Base-by-base conservation (phyloP, 345 rosid species). In the Boechera stricta region DNA sequence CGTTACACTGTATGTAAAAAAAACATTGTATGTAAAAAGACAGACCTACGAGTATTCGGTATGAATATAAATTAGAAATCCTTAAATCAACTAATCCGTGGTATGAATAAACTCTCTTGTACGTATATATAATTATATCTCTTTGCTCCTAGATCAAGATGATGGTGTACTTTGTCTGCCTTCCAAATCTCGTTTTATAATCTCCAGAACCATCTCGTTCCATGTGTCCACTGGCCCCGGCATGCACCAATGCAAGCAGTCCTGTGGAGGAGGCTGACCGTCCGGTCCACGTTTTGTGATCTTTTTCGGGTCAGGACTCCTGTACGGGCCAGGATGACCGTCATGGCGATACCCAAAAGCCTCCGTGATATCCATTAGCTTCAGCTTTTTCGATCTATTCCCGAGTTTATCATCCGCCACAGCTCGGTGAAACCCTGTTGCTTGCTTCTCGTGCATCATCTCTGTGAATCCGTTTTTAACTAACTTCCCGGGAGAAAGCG, bases 201-300 rank as follows among this genome's bases (percentile, higher is more conserved):
- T 79, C 82, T 94, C 98, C 36, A 94, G 85, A 82, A 90, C 94
- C 45, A 94, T 73, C 73, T 94, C 98, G 42, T 94, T 94, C 97
- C 98, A 94, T 28, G 88, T 86, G 63, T 94, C 98, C 4, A 94
- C 92, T 0, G 97, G 96, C 49, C 98, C 98, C 2, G 97, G 96
- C 98, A 94, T 91, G 90, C 97, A 94, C 98, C 98, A 94, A 74
- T 94, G 98, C 69, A 94, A 80, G 84, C 98, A 94, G 76, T 94
- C 97, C 81, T 94, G 97, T 0, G 97, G 96, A 0, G 97, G 97
- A 8, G 98, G 98, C 85, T 57, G 84, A 65, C 97, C 97, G 52
- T 87, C 87, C 0, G 93, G 89, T 12, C 97, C 86, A 3, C 96
- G 94, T 81, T 89, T 85, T 8, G 94, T 90, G 62, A 84, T 80